Evolutionary conservation across 2,329 filamentous ascomycete genomes (phyloP).

Genomic region (Trichoderma afroharzianum): DNA sequence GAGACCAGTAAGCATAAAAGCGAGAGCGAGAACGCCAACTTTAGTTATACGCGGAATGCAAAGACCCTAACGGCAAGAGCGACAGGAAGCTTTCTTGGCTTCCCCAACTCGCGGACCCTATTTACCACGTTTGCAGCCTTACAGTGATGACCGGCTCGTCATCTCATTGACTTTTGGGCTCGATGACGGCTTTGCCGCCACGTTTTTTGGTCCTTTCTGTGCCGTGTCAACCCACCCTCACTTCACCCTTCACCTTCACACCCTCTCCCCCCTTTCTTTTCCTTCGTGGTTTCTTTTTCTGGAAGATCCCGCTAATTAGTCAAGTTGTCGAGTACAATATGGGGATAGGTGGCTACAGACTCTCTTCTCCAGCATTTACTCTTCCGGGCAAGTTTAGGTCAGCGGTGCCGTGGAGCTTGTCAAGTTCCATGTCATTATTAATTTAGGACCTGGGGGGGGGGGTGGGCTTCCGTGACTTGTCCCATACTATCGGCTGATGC

Average conservation of each 20-base stretch:
- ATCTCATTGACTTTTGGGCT: not conserved
- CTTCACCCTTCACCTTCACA: not conserved
- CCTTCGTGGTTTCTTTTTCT: not conserved
- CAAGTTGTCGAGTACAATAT: not conserved
- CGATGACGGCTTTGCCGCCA: not conserved
- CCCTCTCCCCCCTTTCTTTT: not conserved
- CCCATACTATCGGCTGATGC: not conserved
- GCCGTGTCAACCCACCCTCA: not conserved
- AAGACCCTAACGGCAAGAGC: not conserved
- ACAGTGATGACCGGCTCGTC: not conserved
- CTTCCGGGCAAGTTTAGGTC: not conserved
- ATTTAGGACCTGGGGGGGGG: not conserved
- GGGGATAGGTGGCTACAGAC: not conserved
- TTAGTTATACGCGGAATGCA: not conserved
- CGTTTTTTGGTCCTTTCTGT: not conserved
- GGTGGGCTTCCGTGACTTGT: not conserved
- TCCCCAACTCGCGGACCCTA: not conserved
- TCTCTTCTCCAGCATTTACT: not conserved
- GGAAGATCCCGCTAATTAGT: not conserved
- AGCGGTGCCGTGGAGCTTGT: not conserved
- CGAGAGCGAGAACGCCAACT: not conserved
- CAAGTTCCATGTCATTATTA: not conserved
- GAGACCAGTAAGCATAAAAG: not conserved
- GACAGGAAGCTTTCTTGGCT: conserved; percentile 5
- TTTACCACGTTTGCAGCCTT: not conserved